phyloP scores from a whole-genome alignment of 129 eudicot genomes.

The Flaveria linearis region DNA sequence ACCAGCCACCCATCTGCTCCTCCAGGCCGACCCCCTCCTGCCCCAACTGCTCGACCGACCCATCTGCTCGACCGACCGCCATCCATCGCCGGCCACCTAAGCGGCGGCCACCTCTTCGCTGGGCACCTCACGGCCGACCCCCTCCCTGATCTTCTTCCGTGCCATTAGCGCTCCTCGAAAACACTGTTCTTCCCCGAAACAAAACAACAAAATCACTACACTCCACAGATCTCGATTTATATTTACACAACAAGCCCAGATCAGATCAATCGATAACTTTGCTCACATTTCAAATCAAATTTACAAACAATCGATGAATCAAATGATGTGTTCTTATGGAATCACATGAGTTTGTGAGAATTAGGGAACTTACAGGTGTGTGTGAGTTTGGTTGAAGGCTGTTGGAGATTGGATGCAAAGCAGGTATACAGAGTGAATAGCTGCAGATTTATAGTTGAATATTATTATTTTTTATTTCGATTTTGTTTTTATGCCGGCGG shows the following conservation, averaged over 20 bases:
- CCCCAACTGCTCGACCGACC: too few relatives aligned
- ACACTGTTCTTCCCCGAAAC: conserved; percentile 4
- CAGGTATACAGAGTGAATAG: neutral
- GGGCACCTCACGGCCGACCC: too few relatives aligned
- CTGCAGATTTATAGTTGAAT: conserved; percentile 32
- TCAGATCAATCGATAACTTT: conserved; percentile 16
- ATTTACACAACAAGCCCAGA: conserved; percentile 11
- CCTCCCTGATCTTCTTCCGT: conserved; percentile 71
- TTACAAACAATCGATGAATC: neutral
- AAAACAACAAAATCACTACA: conserved; percentile 8
- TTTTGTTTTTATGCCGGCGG: conserved; percentile 17
- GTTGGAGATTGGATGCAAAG: conserved; percentile 36
- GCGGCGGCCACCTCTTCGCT: too few relatives aligned
- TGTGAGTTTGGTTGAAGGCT: conserved; percentile 24
- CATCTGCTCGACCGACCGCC: too few relatives aligned
- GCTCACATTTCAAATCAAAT: neutral
- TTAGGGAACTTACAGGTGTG: conserved; percentile 44
- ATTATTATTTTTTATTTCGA: neutral
- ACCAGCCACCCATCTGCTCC: too few relatives aligned
- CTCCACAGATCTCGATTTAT: conserved; percentile 34
- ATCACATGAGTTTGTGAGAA: neutral
- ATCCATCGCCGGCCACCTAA: too few relatives aligned
- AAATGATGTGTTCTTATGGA: neutral
- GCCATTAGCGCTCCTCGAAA: conserved; percentile 61
- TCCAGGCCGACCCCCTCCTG: too few relatives aligned